Evolutionary conservation across 2,329 filamentous ascomycete genomes (phyloP).

Genomic region (Pyrenochaeta sp.): DNA sequence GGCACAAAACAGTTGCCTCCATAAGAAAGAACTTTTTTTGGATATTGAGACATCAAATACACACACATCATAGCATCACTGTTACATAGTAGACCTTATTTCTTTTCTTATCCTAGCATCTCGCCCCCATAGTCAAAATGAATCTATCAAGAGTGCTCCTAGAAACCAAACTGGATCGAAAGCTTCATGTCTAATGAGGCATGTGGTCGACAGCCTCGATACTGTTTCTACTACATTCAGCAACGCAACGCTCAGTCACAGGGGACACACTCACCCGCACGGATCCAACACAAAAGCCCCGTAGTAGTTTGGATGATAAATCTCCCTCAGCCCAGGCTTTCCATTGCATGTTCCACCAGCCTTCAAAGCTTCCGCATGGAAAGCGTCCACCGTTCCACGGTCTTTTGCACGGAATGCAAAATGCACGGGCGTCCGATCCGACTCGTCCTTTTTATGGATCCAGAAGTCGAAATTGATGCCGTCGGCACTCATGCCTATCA

Average conservation of each 20-base stretch:
- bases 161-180: too few species aligned
- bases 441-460: conserved; percentile 17
- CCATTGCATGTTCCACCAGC: conserved; percentile 31
- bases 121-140: too few species aligned
- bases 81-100: too few species aligned
- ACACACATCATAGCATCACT: too few species aligned
- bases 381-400: conserved; percentile 22
- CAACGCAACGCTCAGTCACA: not conserved
- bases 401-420: conserved; percentile 27
- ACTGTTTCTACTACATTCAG: not conserved
- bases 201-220: not conserved
- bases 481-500: conserved; percentile 17
- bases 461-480: conserved; percentile 16
- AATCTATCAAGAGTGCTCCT: too few species aligned
- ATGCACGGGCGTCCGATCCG: conserved; percentile 11
- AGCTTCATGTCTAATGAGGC: too few species aligned
- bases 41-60: too few species aligned
- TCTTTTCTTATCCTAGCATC: too few species aligned
- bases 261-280: conserved; percentile 20
- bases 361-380: conserved; percentile 22
- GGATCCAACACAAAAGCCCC: conserved; percentile 33
- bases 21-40: too few species aligned
- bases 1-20: too few species aligned
- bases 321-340: conserved; percentile 24
- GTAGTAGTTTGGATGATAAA: conserved; percentile 34